A percentile compares a stretch with the other conserved stretches of the same genome.
These are phyloP conservation scores for Xylariaceae sp. DNA, from an alignment of 2,329 filamentous ascomycete species.

Conservation along the genomic window DNA sequence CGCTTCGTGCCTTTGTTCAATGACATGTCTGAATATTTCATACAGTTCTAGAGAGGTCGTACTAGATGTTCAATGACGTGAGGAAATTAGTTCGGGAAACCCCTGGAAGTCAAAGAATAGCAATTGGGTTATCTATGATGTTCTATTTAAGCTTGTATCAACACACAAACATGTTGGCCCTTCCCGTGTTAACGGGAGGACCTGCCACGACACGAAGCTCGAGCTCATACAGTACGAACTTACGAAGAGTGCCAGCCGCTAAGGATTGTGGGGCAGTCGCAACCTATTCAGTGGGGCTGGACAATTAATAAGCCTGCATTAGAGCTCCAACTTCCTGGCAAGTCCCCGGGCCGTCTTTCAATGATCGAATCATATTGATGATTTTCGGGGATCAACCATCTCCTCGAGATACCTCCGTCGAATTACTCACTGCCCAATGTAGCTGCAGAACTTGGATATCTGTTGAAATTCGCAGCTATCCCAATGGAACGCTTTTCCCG, in stretches of 20 bases:
- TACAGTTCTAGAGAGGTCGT: neutral
- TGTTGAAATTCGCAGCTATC: neutral
- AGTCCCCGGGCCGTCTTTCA: neutral
- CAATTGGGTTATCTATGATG: too few relatives aligned
- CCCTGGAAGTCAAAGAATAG: too few relatives aligned
- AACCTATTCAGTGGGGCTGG: neutral
- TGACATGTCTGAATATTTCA: slow-evolving; percentile 21
- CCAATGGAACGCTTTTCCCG: slow-evolving; percentile 23
- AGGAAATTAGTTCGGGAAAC: too few relatives aligned
- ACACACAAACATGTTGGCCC: too few relatives aligned
- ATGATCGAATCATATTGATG: neutral
- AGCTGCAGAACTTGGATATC: neutral
- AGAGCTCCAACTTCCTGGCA: neutral
- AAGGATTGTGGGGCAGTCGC: neutral
- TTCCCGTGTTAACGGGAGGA: too few relatives aligned
- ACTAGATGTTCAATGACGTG: too few relatives aligned
- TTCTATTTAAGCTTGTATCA: too few relatives aligned
- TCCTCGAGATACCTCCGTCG: neutral
- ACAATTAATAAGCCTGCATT: neutral
- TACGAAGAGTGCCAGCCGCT: neutral
- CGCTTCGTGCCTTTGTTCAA: slow-evolving; percentile 26
- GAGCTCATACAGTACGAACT: neutral
- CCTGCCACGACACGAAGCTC: too few relatives aligned
- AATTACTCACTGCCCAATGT: slow-evolving; percentile 8
- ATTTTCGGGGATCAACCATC: neutral